Base-by-base conservation (phyloP, 352 stramenopile species). In the Bremia lactucae region DNA sequence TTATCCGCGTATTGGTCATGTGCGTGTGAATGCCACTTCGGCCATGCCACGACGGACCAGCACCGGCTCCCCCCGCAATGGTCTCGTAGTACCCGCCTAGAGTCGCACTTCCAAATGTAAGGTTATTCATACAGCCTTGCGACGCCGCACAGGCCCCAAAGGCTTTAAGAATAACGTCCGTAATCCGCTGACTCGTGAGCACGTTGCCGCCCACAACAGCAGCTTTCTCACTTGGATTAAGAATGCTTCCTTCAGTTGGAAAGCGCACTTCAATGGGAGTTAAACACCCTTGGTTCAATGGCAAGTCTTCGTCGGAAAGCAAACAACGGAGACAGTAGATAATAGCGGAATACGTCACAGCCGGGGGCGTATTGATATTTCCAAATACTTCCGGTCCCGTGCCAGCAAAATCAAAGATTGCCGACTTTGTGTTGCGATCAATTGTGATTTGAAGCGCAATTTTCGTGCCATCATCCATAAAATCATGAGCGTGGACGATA, bases 1-100 rank as follows among this genome's bases (percentile, higher is more conserved):
- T 99, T 56, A 99, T 99, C 14, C 96, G 83, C 14, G 96, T 99
- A 76, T 99, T 99, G 33, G 96, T 99, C 81, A 98, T 99, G 67
- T 99, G 96, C 15, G 95, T 98, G 65, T 99, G 96, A 34, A 99
- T 93, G 6, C 94, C 96, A 55, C 85, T 97, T 35, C 82, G 82
- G 8, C 96, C 96, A 43, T 97, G 67, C 95, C 95, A 99, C 20
- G 79, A 94, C 31, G 95, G 95, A 1, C 96, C 96, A 19, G 96
- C 95, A 22, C 96, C 96, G 23, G 95, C 89, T 18, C 96, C 96
- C 38, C 96, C 96, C 10, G 95, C 95, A 64, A 99, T 99, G 5
- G 96, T 99, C 64, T 99, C 96, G 69, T 99, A 99, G 64, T 99
- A 99, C 4, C 95, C 95, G 10, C 87, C 87, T 18, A 96, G 63